Evolutionary conservation across 495 filamentous ascomycete species (phyloP), one percentile per base, ranked within the genome.

Genomic region (Penicillium dipodomyicola): DNA sequence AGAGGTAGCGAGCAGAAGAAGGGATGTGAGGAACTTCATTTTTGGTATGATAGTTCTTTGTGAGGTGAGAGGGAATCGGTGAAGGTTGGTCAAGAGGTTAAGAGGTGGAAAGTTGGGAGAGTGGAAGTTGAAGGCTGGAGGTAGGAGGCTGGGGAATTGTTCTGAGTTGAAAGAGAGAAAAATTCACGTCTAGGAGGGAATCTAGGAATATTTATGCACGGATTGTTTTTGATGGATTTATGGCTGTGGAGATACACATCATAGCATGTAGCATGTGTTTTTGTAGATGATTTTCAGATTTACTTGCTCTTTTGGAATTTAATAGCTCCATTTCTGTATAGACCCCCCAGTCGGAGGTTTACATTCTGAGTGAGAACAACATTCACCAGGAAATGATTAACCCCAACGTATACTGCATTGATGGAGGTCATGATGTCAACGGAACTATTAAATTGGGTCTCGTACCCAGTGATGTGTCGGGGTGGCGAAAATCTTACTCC

Each of bases 21-120:
- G 57, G 10, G 61, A 57, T 29, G 67, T 40, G 64, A 76, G 44
- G 57, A 76, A 58, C 54, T 72, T 73, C 73, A 76, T 76, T 23
- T 30, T 67, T 43, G 22, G 19, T 8, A 22, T 27, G 41, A 23
- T 44, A 12, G 29, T 17, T 53, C n/a, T 42, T n/a, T 20, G 20
- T 33, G 32, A 47, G 17, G 44, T 43, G 27, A 11, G 32, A 22
- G 17, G n/a, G 4, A 29, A 29, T 29, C 27, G 27, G 7, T 8
- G 27, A 30, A 15, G 11, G 4, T 33, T 3, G 11, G 30, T 46
- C 0, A 22, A 32, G 17, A 45, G 11, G 30, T 46, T 0, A 22
- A 32, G 17, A 45, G 40, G 41, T 39, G 25, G 29, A 3, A 30
- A 35, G 30, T 32, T 3, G 30, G 30, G 10, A 45, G 32, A 32